These are phyloP conservation scores for Cokeromyces recurvatus DNA, from an alignment of 371 early-diverging fungal genomes.

Conservation along the genomic window DNA sequence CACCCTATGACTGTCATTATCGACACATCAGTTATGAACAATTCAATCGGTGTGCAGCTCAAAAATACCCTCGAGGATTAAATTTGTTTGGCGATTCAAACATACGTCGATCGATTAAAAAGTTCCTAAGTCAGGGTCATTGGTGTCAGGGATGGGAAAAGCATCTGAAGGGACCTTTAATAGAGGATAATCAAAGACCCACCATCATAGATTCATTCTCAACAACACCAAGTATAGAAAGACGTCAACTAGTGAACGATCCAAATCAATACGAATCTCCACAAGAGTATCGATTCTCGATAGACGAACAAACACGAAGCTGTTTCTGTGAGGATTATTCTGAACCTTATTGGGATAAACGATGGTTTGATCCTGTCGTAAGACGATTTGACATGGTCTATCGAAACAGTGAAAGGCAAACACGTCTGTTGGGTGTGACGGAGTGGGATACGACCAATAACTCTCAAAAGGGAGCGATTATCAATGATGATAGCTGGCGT, in stretches of 20 bases:
- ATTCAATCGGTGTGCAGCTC: conserved; percentile 32
- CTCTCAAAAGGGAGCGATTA: no score
- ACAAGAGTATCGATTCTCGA: conserved; percentile 1
- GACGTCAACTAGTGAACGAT: conserved; percentile 2
- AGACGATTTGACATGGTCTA: conserved; percentile 20
- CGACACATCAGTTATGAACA: conserved; percentile 34
- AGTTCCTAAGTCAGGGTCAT: conserved; percentile 42
- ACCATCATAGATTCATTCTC: background rate
- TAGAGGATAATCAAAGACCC: conserved; percentile 7
- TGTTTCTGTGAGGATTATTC: conserved; percentile 51
- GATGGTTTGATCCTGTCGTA: conserved; percentile 25
- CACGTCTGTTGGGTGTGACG: conserved; percentile 5
- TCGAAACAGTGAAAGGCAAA: conserved; percentile 5
- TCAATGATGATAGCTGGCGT: conserved; percentile 4
- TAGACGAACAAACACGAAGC: conserved; percentile 16
- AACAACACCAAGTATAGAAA: background rate
- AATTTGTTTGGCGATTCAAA: conserved; percentile 54
- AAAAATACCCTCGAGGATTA: conserved; percentile 27
- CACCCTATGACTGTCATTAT: conserved; percentile 43
- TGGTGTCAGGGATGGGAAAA: conserved; percentile 39
- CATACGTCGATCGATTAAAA: conserved; percentile 47
- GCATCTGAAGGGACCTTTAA: background rate
- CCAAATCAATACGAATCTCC: conserved; percentile 8
- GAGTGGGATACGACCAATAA: conserved; percentile 16
- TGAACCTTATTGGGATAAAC: conserved; percentile 30